Evolutionary conservation across 306 rosid species (phyloP), one percentile per base, ranked within the genome.

Genomic region (Prunus padus): DNA sequence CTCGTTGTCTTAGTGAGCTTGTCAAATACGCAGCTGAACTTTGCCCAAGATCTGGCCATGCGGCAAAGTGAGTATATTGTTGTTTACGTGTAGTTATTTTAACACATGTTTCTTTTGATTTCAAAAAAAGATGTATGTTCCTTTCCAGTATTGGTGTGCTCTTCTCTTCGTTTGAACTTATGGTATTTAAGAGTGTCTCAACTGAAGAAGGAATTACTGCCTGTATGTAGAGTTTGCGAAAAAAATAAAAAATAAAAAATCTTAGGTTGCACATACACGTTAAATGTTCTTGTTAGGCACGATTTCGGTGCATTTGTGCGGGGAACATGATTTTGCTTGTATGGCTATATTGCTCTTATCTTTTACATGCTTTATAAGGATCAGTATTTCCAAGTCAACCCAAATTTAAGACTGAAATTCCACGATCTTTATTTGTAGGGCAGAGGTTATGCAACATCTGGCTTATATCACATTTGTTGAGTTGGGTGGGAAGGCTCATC

Each of bases 401-500:
- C 26, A 26, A 46, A 22, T 72, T 42, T 67, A 54, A 8, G 26
- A 54, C 69, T 60, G 20, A 56, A 33, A 57, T 49, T 44, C 15
- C 74, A 49, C 8, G 28, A 71, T 28, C 74, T 81, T 72, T 75
- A 23, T 79, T 74, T 77, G 84, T 96, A 96, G 99, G 93, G 71
- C 79, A 69, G 98, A 96, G 84, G 94, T 96, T 81, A 73, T 86
- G 88, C 97, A 92, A 71, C 98, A 98, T 69, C 92, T 96, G 85
- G 81, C 91, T 77, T 91, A 96, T 84, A 84, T 96, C 77, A 92
- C 99, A 52, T 92, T 98, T 28, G 74, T 88, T 77, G 99, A 96
- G 85, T 86, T 96, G 88, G 99, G 97, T 65, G 99, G 96, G 71
- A 96, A 90, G 89, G 91, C 96, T 81, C 93, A 96, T 84, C 93